Conservation (phyloP, 106 monocot species). For the Dioscorea dumetorum region DNA sequence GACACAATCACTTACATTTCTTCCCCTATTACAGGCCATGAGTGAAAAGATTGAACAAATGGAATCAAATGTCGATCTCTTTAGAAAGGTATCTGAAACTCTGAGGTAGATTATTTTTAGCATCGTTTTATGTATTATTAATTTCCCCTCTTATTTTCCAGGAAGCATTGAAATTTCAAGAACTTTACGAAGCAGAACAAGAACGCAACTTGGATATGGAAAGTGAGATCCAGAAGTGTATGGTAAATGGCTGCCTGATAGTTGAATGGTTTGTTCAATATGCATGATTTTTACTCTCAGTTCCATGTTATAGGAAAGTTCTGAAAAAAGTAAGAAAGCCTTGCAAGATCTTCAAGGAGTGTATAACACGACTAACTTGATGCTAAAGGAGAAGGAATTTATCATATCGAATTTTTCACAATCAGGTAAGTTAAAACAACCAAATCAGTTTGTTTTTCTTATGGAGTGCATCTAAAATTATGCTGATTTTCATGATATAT, state of each 20-base stretch:
- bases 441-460: too few species aligned
- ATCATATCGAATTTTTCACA: slow-evolving; percentile 50
- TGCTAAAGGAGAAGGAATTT: slow-evolving; percentile 63
- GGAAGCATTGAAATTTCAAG: slow-evolving; percentile 50
- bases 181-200: slow-evolving; percentile 47
- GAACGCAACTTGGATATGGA: slow-evolving; percentile 41
- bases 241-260: slow-evolving; percentile 23
- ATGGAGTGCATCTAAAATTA: too few species aligned
- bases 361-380: slow-evolving; percentile 13
- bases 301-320: slow-evolving; percentile 27
- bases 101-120: background rate
- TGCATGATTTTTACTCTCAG: background rate
- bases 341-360: slow-evolving; percentile 41
- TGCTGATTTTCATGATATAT: background rate
- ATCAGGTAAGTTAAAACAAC: slow-evolving; percentile 19
- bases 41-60: slow-evolving; percentile 38
- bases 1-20: background rate
- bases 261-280: background rate
- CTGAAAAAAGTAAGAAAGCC: slow-evolving; percentile 34
- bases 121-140: background rate
- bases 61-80: slow-evolving; percentile 27
- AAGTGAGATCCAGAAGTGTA: slow-evolving; percentile 37
- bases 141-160: slow-evolving; percentile 12
- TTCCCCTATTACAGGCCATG: slow-evolving; percentile 32
- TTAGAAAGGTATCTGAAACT: slow-evolving; percentile 28